A percentile compares a stretch with the other conserved stretches of the same genome.
Conservation (phyloP, 2,329 filamentous ascomycete genomes). For the Cercospora zeae-maydis region DNA sequence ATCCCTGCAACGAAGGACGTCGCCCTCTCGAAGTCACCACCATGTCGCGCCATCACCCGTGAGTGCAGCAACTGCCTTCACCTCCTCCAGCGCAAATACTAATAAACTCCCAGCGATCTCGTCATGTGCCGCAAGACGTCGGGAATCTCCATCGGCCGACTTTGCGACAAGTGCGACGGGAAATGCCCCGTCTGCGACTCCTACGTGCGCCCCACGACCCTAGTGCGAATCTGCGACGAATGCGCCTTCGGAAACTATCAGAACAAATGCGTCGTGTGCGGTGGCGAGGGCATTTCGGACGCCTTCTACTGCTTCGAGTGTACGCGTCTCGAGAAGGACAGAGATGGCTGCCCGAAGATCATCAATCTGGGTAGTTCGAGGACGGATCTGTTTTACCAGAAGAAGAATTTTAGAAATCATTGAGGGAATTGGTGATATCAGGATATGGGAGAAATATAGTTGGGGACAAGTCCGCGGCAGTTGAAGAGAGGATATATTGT, state of each 20-base stretch:
- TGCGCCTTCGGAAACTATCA: slow-evolving; percentile 99
- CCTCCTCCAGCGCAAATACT: slow-evolving; percentile 19
- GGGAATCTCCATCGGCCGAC: slow-evolving; percentile 94
- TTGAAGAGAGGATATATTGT: neutral
- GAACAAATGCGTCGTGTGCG: slow-evolving; percentile 99
- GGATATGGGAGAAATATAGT: neutral
- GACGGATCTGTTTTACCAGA: slow-evolving; percentile 82
- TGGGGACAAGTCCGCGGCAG: neutral
- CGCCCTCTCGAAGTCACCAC: slow-evolving; percentile 26
- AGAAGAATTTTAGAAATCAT: slow-evolving; percentile 67
- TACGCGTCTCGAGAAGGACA: slow-evolving; percentile 91
- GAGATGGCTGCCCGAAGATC: slow-evolving; percentile 98
- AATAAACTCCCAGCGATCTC: slow-evolving; percentile 63
- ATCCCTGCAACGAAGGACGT: neutral
- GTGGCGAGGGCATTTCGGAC: slow-evolving; percentile 95
- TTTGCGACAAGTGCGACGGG: slow-evolving; percentile 99
- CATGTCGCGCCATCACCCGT: slow-evolving; percentile 95
- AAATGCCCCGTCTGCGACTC: slow-evolving; percentile 99
- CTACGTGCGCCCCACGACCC: slow-evolving; percentile 94
- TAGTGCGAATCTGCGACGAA: slow-evolving; percentile 98
- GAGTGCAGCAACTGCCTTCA: slow-evolving; percentile 41
- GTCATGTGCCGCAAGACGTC: slow-evolving; percentile 99
- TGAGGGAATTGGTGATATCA: slow-evolving; percentile 19
- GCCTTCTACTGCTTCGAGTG: slow-evolving; percentile 99
- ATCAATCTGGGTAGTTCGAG: slow-evolving; percentile 94